These are phyloP conservation scores for Artemisia annua DNA, from an alignment of 129 eudicot species.

Conservation along the genomic window DNA sequence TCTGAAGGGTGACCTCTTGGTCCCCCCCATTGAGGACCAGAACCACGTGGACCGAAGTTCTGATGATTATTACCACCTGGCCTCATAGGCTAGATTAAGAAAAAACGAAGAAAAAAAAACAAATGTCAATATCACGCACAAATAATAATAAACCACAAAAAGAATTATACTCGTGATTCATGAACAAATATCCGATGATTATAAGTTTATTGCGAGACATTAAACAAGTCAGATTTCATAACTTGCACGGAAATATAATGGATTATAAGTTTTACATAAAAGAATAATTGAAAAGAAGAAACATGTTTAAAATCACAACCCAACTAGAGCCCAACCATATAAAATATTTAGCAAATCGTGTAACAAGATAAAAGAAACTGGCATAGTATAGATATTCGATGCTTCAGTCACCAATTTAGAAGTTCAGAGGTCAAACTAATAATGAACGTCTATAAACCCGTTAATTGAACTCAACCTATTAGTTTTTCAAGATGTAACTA, in stretches of 20 bases:
- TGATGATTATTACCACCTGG: slow-evolving; percentile 67
- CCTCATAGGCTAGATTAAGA: slow-evolving; percentile 48
- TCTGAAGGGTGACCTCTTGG: slow-evolving; percentile 59
- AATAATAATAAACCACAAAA: background rate
- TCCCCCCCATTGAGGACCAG: slow-evolving; percentile 74
- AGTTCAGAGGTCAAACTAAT: background rate
- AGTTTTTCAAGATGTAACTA: background rate
- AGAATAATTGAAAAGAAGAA: slow-evolving; percentile 4
- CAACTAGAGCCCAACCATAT: background rate
- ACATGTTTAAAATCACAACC: background rate
- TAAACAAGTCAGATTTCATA: background rate
- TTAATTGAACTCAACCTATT: background rate
- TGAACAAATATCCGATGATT: background rate
- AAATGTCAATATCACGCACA: background rate
- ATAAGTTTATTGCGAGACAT: background rate
- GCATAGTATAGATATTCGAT: background rate
- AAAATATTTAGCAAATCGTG: background rate
- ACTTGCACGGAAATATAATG: background rate
- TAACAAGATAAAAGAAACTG: background rate
- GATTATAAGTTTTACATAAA: background rate
- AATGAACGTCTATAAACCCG: background rate
- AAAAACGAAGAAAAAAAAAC: slow-evolving; percentile 3
- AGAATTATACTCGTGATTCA: background rate
- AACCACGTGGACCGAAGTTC: slow-evolving; percentile 72
- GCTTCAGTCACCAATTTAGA: background rate